Evolutionary conservation across 331 rosid genomes (phyloP), one percentile per base, ranked within the genome.

Genomic region (Stylosanthes scabra): DNA sequence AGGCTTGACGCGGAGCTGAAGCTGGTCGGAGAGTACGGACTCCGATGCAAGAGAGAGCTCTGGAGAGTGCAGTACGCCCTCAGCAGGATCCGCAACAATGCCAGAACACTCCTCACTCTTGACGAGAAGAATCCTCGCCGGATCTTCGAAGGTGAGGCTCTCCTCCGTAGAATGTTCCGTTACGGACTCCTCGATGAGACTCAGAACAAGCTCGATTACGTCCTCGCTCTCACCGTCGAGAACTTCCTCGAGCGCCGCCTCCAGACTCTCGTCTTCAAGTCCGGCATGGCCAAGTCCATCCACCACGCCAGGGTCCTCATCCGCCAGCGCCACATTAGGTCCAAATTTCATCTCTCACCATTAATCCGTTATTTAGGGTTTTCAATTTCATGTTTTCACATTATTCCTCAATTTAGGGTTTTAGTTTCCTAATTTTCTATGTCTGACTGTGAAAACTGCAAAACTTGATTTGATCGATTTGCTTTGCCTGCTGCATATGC

Each of bases 51-150:
- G 82, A 90, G 93, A 65, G 93, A 90, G 82, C 64, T 90, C 2
- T 89, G 91, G 95, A 85, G 91, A 85, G 93, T 90, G 55, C 91
- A 90, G 70, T 86, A 88, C 54, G 86, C 85, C 3, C 83, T 84
- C 31, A 88, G 91, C 66, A 84, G 91, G 34, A 90, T 90, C 76
- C 86, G 96, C 9, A 88, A 90, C 81, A 88, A 88, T 44, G 96
- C 96, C 0, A 88, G 90, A 68, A 81, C 37, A 39, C 89, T 90
- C n/a, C 68, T 90, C 40, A 90, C 96, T 12, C 83, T 90, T 1
- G 96, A 90, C 10, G 96, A 90, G 80, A 90, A 86, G 91, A 90
- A 88, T 45, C 91, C 93, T 0, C 96, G 93, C 9, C 85, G 93
- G 47, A 86, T 90, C 80, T 86, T 90, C 63, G 88, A 90, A 52